These are phyloP conservation scores for Malus hybrid DNA, from an alignment of 331 rosid species.

Conservation along the genomic window DNA sequence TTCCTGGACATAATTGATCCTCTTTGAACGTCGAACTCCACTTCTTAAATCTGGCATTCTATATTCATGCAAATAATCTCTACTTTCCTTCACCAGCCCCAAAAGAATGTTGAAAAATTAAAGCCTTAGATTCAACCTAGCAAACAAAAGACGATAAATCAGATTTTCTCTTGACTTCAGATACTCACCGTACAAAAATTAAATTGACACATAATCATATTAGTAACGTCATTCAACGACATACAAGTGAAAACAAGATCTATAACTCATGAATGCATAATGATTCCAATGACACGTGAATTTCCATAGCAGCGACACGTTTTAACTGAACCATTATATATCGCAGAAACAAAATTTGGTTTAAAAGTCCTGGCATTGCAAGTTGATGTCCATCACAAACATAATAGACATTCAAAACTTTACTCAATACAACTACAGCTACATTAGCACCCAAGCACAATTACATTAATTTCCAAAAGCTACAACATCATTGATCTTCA, in stretches of 20 bases:
- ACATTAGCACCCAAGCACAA: neutral
- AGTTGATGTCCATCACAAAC: neutral
- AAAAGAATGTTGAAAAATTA: neutral
- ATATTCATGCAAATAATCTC: constrained; percentile 16
- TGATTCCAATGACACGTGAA: neutral
- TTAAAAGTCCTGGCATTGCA: neutral
- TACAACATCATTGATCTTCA: neutral
- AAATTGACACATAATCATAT: neutral
- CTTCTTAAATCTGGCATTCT: constrained; percentile 32
- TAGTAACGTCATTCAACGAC: neutral
- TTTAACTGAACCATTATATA: neutral
- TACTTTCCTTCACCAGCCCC: constrained; percentile 12
- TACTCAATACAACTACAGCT: neutral
- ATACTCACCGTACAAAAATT: neutral
- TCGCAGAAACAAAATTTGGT: neutral
- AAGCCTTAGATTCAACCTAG: constrained; percentile 8
- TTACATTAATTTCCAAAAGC: neutral
- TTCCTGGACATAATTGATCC: constrained; percentile 26
- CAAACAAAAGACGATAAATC: neutral
- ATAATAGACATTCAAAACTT: neutral
- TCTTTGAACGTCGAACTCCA: constrained; percentile 36
- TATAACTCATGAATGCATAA: neutral
- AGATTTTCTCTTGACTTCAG: neutral
- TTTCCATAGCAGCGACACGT: neutral
- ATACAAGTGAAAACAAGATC: neutral